phyloP scores from a whole-genome alignment of 2,329 filamentous ascomycete genomes.

The Parasarocladium wereldwijsianum region DNA sequence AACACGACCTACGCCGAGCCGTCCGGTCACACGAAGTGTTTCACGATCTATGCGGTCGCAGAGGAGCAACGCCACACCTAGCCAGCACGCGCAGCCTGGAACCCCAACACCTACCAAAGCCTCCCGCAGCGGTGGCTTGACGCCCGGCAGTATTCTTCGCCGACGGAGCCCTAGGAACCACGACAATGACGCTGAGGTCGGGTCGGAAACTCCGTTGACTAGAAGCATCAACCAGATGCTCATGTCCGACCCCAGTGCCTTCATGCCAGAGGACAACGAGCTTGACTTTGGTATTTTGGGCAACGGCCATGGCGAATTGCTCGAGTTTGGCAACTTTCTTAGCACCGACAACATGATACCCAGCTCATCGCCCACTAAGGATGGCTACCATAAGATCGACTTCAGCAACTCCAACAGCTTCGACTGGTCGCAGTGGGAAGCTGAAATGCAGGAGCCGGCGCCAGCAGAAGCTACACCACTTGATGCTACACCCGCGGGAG shows the following conservation, averaged over 20 bases:
- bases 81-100: slow-evolving; percentile 23
- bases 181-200: slow-evolving; percentile 18
- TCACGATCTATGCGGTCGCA: slow-evolving; percentile 38
- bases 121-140: slow-evolving; percentile 14
- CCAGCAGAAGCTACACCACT: too few species aligned
- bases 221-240: slow-evolving; percentile 50
- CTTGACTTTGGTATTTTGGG: slow-evolving; percentile 28
- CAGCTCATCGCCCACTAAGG: slow-evolving; percentile 28
- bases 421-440: slow-evolving; percentile 16
- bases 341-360: slow-evolving; percentile 31
- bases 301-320: slow-evolving; percentile 17
- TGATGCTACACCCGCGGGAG: too few species aligned
- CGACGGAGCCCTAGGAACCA: slow-evolving; percentile 27
- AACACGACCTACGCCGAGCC: slow-evolving; percentile 44
- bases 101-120: slow-evolving; percentile 35
- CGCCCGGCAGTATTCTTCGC: slow-evolving; percentile 17
- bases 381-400: slow-evolving; percentile 13
- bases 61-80: slow-evolving; percentile 28
- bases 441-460: slow-evolving; percentile 7
- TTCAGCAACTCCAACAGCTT: slow-evolving; percentile 14
- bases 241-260: slow-evolving; percentile 33
- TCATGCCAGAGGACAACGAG: slow-evolving; percentile 25
- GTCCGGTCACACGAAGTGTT: slow-evolving; percentile 45
- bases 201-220: slow-evolving; percentile 43
- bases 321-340: slow-evolving; percentile 34